Percentiles rank a stretch among this genome's conserved stretches.
phyloP scores from a whole-genome alignment of 2,329 filamentous ascomycete species.

The Verruconis gallopava region DNA sequence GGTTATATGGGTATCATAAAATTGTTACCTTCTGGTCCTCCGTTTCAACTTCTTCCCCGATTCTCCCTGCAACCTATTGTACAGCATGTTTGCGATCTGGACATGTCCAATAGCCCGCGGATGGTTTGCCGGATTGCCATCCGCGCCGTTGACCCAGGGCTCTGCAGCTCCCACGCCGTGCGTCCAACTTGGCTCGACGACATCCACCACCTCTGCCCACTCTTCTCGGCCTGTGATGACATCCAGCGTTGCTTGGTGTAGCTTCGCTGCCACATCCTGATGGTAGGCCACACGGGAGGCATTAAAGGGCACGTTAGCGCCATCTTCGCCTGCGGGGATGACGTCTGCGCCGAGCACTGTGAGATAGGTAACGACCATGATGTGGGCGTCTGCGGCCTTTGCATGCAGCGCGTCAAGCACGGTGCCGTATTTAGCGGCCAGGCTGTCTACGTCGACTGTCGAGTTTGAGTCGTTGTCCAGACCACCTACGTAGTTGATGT shows the following conservation, averaged over 20 bases:
- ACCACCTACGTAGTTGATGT: constrained; percentile 26
- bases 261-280: constrained; percentile 3
- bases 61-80: constrained; percentile 1
- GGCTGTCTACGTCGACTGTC: neutral
- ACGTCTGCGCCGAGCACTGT: constrained; percentile 5
- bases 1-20: too few species aligned
- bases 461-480: constrained; percentile 18
- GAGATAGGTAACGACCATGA: constrained; percentile 9
- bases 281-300: neutral
- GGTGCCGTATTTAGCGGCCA: constrained; percentile 1
- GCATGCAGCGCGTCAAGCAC: constrained; percentile 1
- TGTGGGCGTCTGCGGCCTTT: constrained; percentile 3
- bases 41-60: too few species aligned
- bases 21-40: too few species aligned
- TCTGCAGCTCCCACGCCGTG: constrained; percentile 4
- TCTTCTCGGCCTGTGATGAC: constrained; percentile 1
- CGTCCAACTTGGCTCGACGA: neutral
- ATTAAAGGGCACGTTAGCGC: constrained; percentile 7
- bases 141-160: constrained; percentile 8
- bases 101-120: constrained; percentile 1
- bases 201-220: constrained; percentile 5
- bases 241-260: constrained; percentile 6
- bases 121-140: neutral
- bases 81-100: constrained; percentile 5
- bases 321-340: neutral